Conservation (phyloP, 441 rosid genomes). For the Euphorbia corollata region DNA sequence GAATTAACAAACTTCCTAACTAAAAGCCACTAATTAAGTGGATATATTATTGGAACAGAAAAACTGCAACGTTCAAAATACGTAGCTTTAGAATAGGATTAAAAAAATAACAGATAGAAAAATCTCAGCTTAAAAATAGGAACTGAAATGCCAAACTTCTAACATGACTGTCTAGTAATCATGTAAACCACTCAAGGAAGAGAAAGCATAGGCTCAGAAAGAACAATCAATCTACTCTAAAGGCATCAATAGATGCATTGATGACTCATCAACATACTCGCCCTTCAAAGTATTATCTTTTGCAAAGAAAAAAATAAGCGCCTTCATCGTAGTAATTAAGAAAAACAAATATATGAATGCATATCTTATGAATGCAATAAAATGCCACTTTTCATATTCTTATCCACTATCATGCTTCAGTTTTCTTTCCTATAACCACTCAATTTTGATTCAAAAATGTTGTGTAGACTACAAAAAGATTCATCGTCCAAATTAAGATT, state of each 20-base stretch:
- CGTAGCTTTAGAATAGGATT: too few relatives aligned
- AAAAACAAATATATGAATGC: not conserved
- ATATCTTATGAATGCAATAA: not conserved
- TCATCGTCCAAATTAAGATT: not conserved
- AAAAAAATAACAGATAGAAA: too few relatives aligned
- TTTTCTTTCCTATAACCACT: conserved; percentile 1
- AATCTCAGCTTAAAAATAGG: too few relatives aligned
- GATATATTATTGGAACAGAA: too few relatives aligned
- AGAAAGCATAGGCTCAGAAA: not conserved
- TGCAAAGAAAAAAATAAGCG: not conserved
- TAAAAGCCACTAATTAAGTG: too few relatives aligned
- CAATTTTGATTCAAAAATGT: not conserved
- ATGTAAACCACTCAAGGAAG: not conserved
- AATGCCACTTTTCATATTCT: not conserved
- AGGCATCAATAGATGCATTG: not conserved
- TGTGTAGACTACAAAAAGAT: too few relatives aligned
- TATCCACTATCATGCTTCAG: not conserved
- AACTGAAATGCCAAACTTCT: too few relatives aligned
- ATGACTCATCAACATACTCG: not conserved
- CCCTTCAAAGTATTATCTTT: not conserved
- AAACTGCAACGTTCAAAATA: too few relatives aligned
- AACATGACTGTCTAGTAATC: not conserved
- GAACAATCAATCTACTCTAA: not conserved
- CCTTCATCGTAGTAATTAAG: not conserved
- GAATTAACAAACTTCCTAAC: too few relatives aligned